Base-by-base conservation (phyloP, 2,329 filamentous ascomycete species). In the Penicillium psychrosexuale region DNA sequence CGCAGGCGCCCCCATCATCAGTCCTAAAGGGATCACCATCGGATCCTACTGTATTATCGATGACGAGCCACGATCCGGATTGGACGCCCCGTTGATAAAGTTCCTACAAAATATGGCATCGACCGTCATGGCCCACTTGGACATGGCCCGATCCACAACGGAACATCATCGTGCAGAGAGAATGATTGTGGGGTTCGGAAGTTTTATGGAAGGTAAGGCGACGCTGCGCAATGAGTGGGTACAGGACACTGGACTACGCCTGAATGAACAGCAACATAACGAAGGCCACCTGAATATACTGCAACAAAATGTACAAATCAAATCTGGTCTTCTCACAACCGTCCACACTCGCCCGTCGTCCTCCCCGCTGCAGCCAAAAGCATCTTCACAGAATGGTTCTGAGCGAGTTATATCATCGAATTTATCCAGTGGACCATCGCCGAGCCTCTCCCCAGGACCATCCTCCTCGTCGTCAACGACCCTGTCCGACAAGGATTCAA, bases 1-100 rank as follows among this genome's bases (percentile, higher is more conserved):
- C 56, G 80, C 79, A 9, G 79, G 77, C 7, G 82, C 85, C 0
- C 84, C 84, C 0, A 83, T 87, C 45, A 73, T 78, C 36, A 82
- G 80, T 8, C 77, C 76, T 0, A 77, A 76, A 43, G 78, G 81
- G 30, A 76, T 79, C 53, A 73, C 75, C 28, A 84, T 87, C 49
- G 84, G 84, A 15, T 77, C 77, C 2, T 84, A 82, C 57, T 77
- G 78, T 45, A 78, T 86, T 2, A 73, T 82, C 0, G 83, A 85
- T 59, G 76, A 83, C 47, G 72, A 74, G 30, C 77, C 80, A 0
- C 76, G 81, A 3, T 46, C 8, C 0, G 49, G 47, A 4, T 27
- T 58, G 1, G 47, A 56, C 13, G 8, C 30, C 3, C 62, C 78
- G 38, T 77, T 76, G 0, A 60, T 86, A 7, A 70, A 74, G 11